Evolutionary conservation across 1,139 yeast species (phyloP), one percentile per base, ranked within the genome.

Genomic region (Scheffersomyces insectosa): DNA sequence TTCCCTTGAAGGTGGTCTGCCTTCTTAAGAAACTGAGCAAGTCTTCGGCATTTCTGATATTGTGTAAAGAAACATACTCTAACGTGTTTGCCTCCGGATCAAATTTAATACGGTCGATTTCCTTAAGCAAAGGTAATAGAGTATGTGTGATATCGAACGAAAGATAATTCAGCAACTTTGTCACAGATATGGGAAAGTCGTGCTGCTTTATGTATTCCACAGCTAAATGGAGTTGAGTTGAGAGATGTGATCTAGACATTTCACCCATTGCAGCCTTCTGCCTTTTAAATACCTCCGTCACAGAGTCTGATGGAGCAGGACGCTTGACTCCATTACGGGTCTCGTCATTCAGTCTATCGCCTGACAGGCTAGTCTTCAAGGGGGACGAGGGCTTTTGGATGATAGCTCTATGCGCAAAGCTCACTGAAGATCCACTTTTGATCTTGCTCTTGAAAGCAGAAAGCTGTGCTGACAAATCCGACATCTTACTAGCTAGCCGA

Each of bases 1-100:
- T 78, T 3, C 99, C 99, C 58, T 84, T 88, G 62, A 88, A 90
- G 2, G 97, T 88, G 1, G 88, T 84, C 65, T 90, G 97, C 20
- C 83, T 75, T 55, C 91, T 78, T 46, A 95, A 72, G 53, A 85
- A 86, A 46, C 81, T 76, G 43, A 95, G 63, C 48, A 95, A 71
- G 50, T 89, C 96, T 44, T 83, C 88, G 3, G 85, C 86, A 3
- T 86, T 80, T 54, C 88, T 83, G 44, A 95, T 91, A 59, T 91
- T 91, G 64, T 89, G 95, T 42, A 89, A 76, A 4, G 98, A 89
- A 36, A 88, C 85, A 59, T 93, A 95, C 59, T 88, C 93, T 42
- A 90, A 78, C 0, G 96, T 85, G 43, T 80, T 71, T 31, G 72
- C 73, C 27, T 69, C 71, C 1, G 81, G 68, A 55, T 85, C 82